Percentiles rank a stretch among this genome's conserved stretches.
Conservation (phyloP, 2,329 filamentous ascomycete species). For the Fusarium odoratissimum region DNA sequence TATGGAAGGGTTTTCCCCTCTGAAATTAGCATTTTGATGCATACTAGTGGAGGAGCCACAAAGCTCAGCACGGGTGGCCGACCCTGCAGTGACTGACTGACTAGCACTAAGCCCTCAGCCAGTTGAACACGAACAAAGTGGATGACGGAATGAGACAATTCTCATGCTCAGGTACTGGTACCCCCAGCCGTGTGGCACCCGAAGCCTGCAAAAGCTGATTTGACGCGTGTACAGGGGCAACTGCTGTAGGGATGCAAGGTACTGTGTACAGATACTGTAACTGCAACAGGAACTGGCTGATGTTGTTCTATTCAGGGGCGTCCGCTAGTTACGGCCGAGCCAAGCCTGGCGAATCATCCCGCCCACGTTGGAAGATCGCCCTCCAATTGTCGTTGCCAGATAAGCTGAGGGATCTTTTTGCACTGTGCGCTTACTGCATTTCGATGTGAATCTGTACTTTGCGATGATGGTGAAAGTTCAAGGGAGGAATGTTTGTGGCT, state of each 20-base stretch:
- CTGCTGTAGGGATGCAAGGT: conserved; percentile 27
- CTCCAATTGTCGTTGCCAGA: conserved; percentile 18
- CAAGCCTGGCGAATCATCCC: conserved; percentile 49
- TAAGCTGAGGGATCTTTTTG: conserved; percentile 29
- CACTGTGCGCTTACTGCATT: conserved; percentile 35
- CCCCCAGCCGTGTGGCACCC: conserved; percentile 23
- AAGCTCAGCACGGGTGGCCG: background rate
- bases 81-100: conserved; percentile 6
- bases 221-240: conserved; percentile 42
- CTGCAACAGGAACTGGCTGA: conserved; percentile 24
- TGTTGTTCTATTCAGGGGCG: conserved; percentile 43
- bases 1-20: conserved; percentile 39
- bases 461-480: conserved; percentile 18
- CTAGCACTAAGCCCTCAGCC: conserved; percentile 22
- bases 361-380: conserved; percentile 50
- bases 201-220: conserved; percentile 11
- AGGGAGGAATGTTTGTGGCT: conserved; percentile 31
- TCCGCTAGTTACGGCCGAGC: conserved; percentile 12
- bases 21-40: conserved; percentile 45
- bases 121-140: conserved; percentile 36
- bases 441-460: background rate
- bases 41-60: conserved; percentile 31
- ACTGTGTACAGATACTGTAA: conserved; percentile 23
- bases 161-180: conserved; percentile 31
- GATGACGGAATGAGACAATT: conserved; percentile 10